phyloP scores from a whole-genome alignment of 2,329 filamentous ascomycete genomes.

The Venturia asperata region DNA sequence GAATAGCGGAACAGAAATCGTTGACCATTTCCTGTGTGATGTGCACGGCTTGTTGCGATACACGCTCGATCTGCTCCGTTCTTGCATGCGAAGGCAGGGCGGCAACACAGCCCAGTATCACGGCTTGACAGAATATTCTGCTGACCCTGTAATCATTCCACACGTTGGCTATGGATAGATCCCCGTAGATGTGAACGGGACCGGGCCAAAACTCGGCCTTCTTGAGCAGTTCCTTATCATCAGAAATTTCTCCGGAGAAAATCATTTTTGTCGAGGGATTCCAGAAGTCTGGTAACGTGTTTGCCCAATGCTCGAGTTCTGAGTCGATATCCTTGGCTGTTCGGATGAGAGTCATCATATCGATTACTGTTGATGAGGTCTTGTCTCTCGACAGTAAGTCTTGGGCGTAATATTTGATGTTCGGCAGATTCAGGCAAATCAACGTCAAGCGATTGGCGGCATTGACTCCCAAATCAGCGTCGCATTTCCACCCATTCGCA shows the following conservation, averaged over 20 bases:
- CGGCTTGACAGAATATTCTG: constrained; percentile 35
- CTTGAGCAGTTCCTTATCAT: constrained; percentile 26
- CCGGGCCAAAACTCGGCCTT: constrained; percentile 32
- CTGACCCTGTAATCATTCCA: constrained; percentile 37
- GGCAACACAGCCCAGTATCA: constrained; percentile 32
- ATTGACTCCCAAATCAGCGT: constrained; percentile 31
- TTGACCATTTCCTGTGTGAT: constrained; percentile 32
- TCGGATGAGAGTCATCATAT: constrained; percentile 30
- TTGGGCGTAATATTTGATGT: constrained; percentile 31
- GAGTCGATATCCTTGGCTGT: constrained; percentile 33
- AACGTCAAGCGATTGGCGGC: constrained; percentile 35
- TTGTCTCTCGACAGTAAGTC: constrained; percentile 24
- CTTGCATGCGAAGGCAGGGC: constrained; percentile 9
- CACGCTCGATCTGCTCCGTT: constrained; percentile 10
- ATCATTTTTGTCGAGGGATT: constrained; percentile 25
- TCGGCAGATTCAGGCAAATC: constrained; percentile 35
- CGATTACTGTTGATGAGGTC: constrained; percentile 22
- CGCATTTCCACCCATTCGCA: constrained; percentile 30
- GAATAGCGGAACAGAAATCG: constrained; percentile 34
- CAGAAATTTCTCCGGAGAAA: constrained; percentile 1
- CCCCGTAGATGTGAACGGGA: constrained; percentile 35
- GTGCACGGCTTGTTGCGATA: constrained; percentile 15
- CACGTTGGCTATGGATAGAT: constrained; percentile 34
- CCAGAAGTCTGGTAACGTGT: constrained; percentile 32
- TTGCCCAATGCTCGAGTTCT: constrained; percentile 33